Base-by-base conservation (phyloP, 257 asterid species). In the Salvia splendens region DNA sequence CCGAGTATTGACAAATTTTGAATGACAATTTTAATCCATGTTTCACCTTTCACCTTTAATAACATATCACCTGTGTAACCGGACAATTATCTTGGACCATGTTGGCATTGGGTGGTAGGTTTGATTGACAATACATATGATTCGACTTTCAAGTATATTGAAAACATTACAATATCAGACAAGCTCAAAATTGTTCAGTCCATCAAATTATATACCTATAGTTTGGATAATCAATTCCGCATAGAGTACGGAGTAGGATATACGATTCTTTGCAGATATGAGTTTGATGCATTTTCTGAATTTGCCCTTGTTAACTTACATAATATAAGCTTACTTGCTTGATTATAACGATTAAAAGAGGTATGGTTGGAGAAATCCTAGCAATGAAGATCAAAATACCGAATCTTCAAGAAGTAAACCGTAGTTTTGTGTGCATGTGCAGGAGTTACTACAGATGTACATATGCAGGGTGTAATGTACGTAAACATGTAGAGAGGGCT, bases 401-500 rank as follows among this genome's bases (percentile, higher is more conserved):
- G 24, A 20, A 20, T n/a, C 5, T 48, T 20, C 24, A 20, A 14
- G 24, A 48, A 48, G 54, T 48, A 48, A 48, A 48, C 5, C 17
- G 4, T 14, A 1, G 3, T 15, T 16, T 2, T 48, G 65, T 51
- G 48, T 66, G 48, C 85, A 93, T 51, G 48, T 66, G 48, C 85
- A 93, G 99, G 91, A 88, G 99, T 78, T 93, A 93, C 64, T 93
- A 93, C 70, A 85, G 90, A 65, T 93, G 99, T 69, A 90, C 99
- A 36, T 82, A 64, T 61, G 73, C 87, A 2, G 99, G 95, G 62
- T 93, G 99, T 77, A 88, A 84, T 38, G 99, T 93, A 16, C 96
- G 99, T 15, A 93, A 93, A 72, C 99, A 93, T 43, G 99, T 93
- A 0, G 99, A 93, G 78, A 84, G 99, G 79, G 89, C 99, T 56